Evolutionary conservation across 495 filamentous ascomycete species (phyloP), one percentile per base, ranked within the genome.

Genomic region (Aspergillus wentii): DNA sequence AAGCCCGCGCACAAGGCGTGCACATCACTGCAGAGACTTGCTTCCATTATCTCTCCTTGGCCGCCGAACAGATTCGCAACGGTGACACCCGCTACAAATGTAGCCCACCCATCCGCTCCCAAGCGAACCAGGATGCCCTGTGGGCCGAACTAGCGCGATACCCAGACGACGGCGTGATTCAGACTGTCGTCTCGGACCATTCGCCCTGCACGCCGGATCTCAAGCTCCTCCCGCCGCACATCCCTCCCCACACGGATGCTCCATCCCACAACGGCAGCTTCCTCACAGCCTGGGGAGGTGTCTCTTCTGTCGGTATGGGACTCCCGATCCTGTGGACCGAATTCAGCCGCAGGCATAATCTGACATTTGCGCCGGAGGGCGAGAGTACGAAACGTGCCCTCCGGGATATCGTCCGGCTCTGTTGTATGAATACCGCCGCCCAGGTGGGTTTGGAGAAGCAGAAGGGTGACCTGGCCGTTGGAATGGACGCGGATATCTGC

Each of bases 21-120:
- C 88, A 90, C 38, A 85, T 98, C 66, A 95, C 91, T 2, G 91
- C 92, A 17, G 92, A 98, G 61, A 98, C 92, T 7, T 97, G 92
- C 69, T 95, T 94, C 76, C 92, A 98, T 69, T 98, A 98, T 56
- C 78, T 98, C 8, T 81, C 84, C 11, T 74, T 98, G 8, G 84
- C 89, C 0, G 81, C 90, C 7, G 92, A 97, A 59, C 71, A 83
- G 40, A 83, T 98, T 31, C 72, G 77, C 33, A 79, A 92, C 31
- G 92, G 92, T 20, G 92, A 98, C 61, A 96, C 91, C 13, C 70
- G 92, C 40, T 88, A 96, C 67, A 98, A 98, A 64, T 98, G 92
- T 72, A 97, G 92, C 59, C 92, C 92, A 8, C 92, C 92, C 1
- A 97, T 98, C 58, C 85, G 92, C 15, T 76, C 75, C 18, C 76